phyloP scores from a whole-genome alignment of 805 yeast species.

The Yarrowia deformans region DNA sequence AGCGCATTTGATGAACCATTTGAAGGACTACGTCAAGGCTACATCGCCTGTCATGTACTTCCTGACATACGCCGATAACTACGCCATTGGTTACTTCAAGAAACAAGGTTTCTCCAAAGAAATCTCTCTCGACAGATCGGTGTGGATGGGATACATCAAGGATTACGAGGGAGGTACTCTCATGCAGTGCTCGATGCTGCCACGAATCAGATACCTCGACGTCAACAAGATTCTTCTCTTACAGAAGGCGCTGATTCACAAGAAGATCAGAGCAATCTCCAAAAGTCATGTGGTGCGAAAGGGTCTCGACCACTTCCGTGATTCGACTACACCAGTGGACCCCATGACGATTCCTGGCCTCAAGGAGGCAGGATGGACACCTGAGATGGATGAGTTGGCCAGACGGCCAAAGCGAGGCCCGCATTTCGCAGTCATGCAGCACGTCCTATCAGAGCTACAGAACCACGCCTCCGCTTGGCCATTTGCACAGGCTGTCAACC shows the following conservation, averaged over 20 bases:
- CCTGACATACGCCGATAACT: constrained; percentile 96
- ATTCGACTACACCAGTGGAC: constrained; percentile 54
- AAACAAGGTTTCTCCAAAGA: constrained; percentile 98
- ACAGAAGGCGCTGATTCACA: constrained; percentile 90
- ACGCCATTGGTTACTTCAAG: constrained; percentile 97
- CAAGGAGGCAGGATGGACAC: constrained; percentile 95
- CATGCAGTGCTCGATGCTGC: constrained; percentile 96
- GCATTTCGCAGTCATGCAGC: constrained; percentile 92
- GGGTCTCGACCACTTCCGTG: constrained; percentile 58
- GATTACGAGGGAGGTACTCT: constrained; percentile 99
- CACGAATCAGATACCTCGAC: constrained; percentile 85
- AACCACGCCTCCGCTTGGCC: constrained; percentile 99
- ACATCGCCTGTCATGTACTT: constrained; percentile 87
- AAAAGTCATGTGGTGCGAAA: constrained; percentile 81
- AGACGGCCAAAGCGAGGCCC: constrained; percentile 94
- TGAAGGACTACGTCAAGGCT: constrained; percentile 91
- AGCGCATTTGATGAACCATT: constrained; percentile 97
- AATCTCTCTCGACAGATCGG: constrained; percentile 78
- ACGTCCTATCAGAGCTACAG: constrained; percentile 83
- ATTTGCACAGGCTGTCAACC: constrained; percentile 88
- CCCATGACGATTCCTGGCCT: constrained; percentile 90
- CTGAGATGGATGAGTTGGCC: constrained; percentile 96
- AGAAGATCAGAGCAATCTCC: constrained; percentile 80
- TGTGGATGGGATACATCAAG: constrained; percentile 98
- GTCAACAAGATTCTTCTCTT: constrained; percentile 82